Base-by-base conservation (phyloP, 805 yeast species). In the Ogataea glucozyma region DNA sequence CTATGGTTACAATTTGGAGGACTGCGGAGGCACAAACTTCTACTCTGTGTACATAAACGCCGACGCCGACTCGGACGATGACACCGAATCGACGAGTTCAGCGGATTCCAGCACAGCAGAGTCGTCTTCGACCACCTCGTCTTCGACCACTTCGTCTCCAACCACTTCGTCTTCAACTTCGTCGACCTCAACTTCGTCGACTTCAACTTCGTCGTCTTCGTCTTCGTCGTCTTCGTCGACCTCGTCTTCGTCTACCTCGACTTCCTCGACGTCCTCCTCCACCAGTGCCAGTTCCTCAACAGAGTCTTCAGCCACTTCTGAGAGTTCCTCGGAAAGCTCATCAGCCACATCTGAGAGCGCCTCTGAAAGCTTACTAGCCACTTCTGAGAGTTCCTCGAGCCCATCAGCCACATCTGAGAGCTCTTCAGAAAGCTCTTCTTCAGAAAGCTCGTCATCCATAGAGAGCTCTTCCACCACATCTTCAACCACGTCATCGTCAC, bases 1-100 rank as follows among this genome's bases (percentile, higher is more conserved):
- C 61, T 54, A 62, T 13, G 95, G 89, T 6, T 88, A 76, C 64
- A 76, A 79, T 4, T 40, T 53, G 6, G 83, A 83, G 42, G 68
- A 53, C n/a, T 88, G 96, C 63, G 89, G 89, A 51, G 65, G 72
- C 16, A 53, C 56, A 24, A 72, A 68, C 41, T 76, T 72, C 48
- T 73, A 72, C 52, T 64, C 75, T 31, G 79, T 82, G 9, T 79
- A 69, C 45, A 44, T 37, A 21, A 43, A 43, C 2, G 46, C 37
- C 11, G 45, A 39, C 17, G 44, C 19, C 21, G 52, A 40, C 16
- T 31, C 34, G 17, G 18, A 18, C 34, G 13, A 17, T 12, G 13
- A 12, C 9, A 35, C 55, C 17, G 27, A 44, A 4, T 37, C 51
- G 18, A 31, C 52, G 27, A 24, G 24, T 10, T 6, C 7, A 22